Percentiles rank a stretch among this genome's conserved stretches.
Evolutionary conservation across 1,284 basidiomycete genomes (phyloP).

Genomic region (Moesziomyces parantarcticus): DNA sequence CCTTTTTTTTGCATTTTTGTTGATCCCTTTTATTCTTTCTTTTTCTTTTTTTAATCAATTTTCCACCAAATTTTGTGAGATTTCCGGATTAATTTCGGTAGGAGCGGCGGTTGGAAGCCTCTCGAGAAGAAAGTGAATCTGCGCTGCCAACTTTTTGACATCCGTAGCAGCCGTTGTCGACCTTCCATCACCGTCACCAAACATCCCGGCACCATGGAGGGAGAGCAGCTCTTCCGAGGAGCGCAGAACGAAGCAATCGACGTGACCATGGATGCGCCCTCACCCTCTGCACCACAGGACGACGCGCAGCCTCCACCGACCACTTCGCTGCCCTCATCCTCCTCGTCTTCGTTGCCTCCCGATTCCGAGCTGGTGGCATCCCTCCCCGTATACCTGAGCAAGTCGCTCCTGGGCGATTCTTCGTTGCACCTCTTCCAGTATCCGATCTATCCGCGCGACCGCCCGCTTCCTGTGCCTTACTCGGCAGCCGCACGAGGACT

Average conservation of each 20-base stretch:
- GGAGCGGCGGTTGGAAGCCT: not conserved
- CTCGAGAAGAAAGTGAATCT: not conserved
- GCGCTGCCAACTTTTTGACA: not conserved
- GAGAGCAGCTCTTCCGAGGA: constrained; percentile 30
- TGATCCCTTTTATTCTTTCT: not conserved
- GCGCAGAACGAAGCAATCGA: constrained; percentile 10
- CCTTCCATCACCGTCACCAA: constrained; percentile 4
- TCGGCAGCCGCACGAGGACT: constrained; percentile 59
- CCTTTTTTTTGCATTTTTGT: not conserved
- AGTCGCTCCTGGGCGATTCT: constrained; percentile 50
- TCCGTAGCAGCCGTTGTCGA: no score
- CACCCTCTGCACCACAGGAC: not conserved
- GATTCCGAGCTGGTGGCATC: constrained; percentile 58
- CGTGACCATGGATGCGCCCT: constrained; percentile 8
- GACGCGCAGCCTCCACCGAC: constrained; percentile 1
- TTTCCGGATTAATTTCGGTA: not conserved
- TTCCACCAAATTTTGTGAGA: constrained; percentile 4
- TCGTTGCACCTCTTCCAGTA: constrained; percentile 64
- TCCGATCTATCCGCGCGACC: constrained; percentile 59
- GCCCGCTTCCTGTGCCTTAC: constrained; percentile 60
- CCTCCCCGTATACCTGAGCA: constrained; percentile 63
- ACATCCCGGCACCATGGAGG: constrained; percentile 17
- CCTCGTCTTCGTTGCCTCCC: constrained; percentile 33
- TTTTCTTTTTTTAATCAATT: not conserved
- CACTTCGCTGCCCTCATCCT: constrained; percentile 21